Conservation (phyloP, 2,329 filamentous ascomycete genomes). For the Fusarium sororula region DNA sequence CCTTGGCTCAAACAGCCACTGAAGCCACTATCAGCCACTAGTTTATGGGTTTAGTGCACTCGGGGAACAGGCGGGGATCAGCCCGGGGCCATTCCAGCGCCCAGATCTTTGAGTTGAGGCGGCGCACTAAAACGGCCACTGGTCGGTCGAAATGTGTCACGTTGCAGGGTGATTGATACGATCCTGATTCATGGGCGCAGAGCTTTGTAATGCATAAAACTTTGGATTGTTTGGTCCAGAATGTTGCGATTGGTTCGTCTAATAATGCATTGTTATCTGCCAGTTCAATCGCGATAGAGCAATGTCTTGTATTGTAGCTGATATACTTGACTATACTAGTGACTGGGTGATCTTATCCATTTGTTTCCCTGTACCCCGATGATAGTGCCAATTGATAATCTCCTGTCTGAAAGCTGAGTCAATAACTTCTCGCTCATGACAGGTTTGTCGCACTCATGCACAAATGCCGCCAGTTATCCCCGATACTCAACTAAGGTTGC, state of each 20-base stretch:
- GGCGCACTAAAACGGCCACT: not conserved
- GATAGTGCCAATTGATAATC: too few relatives aligned
- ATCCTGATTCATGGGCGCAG: not conserved
- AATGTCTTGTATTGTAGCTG: not conserved
- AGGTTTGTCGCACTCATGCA: not conserved
- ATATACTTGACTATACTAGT: not conserved
- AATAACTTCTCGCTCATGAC: not conserved
- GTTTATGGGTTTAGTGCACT: not conserved
- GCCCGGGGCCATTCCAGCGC: not conserved
- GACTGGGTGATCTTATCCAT: not conserved
- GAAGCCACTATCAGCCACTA: not conserved
- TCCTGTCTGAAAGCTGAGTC: not conserved
- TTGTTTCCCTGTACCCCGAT: not conserved
- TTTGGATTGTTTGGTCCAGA: not conserved
- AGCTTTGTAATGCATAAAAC: not conserved
- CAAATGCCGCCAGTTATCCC: not conserved
- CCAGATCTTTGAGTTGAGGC: not conserved
- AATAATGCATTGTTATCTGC: too few relatives aligned
- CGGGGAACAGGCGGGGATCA: not conserved
- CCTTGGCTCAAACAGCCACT: not conserved
- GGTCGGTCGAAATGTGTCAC: not conserved
- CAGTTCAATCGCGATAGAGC: not conserved
- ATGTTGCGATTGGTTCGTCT: not conserved
- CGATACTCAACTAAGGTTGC: rapidly evolving
- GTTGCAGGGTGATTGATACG: not conserved